Base-by-base conservation (phyloP, 441 rosid genomes). In the Erodium texanum region DNA sequence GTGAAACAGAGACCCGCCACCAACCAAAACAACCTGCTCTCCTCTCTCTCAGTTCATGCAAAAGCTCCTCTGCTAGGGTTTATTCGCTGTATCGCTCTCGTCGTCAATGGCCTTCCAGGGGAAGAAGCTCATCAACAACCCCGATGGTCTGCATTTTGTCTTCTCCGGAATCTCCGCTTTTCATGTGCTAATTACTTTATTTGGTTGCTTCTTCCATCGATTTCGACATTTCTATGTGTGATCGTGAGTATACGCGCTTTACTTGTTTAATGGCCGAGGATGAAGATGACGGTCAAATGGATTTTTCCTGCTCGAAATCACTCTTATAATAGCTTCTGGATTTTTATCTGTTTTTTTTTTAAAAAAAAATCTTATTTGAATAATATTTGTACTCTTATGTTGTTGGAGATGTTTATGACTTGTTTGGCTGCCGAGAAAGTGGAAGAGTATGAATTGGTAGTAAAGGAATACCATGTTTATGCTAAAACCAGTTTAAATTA, bases 91-190 rank as follows among this genome's bases (percentile, higher is more conserved):
- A 56, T 58, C 24, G 34, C 7, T 68, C 22, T 68, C 45, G 12
- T 54, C 64, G 20, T 62, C 64, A 91, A 58, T 94, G 99, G 90
- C 90, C 68, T 85, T 65, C 65, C 87, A 80, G 65, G 96, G 85
- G 36, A 94, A 94, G 87, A 94, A 91, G 76, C 92, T 94, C 84
- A 87, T 94, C 87, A 87, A 89, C 82, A 69, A 88, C 72, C 96
- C 99, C 71, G 77, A 74, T 64, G 95, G 99, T 91, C 78, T 52
- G 85, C 83, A 59, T 72, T 79, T 76, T 45, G 71, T 69, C 66
- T 18, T 73, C 50, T 68, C 43, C 43, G 16, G 61, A 41, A 61
- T 68, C 71, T 59, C 3, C 70, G 56, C 68, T 70, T 66, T 29
- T 43, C 6, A 19, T 16, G 38, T 22, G 63, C 48, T 12, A 29